Evolutionary conservation across 2,329 filamentous ascomycete species (phyloP), one percentile per base, ranked within the genome.

Genomic region (Knoxdaviesia capensis): DNA sequence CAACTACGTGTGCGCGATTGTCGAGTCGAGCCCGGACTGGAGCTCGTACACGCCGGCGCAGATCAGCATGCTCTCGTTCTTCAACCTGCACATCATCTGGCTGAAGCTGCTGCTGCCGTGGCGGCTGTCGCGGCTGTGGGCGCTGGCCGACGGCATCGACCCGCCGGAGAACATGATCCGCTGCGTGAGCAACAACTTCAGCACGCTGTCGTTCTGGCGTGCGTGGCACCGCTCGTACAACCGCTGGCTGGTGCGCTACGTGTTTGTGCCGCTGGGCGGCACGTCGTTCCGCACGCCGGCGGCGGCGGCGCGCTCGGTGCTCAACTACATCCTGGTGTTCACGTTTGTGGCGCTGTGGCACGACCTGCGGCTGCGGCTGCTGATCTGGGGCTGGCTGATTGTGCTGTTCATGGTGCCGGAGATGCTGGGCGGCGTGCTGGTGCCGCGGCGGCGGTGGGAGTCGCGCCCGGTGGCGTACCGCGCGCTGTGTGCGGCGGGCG

Each of bases 91-190:
- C 61, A 76, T 94, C 55, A 92, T 98, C 57, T 98, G 92, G 92
- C 70, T 98, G 39, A 98, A 98, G 58, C 75, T 98, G 1, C 75
- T 98, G 5, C 74, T 98, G 6, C 90, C 90, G 1, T 98, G 88
- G 87, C 81, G 90, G n/a, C 80, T 96, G 57, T 96, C 96, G 71
- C 82, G 92, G 5, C 74, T 98, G n/a, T 98, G 90, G 90, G 70
- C 84, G 0, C 70, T 98, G 4, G 56, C 87, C 10, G 90, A 98
- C 56, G 84, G 83, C 46, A 75, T 98, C 50, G 90, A 98, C 54
- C 85, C 90, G 0, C 88, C 90, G 0, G 90, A 98, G 62, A 98
- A 98, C 62, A 94, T 98, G 85, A 74, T 94, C 43, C 82, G 90
- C 50, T 98, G 92, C 60, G 85, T 94, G 61, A 87, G 78, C 54